phyloP scores from a whole-genome alignment of 768 basidiomycete species.

The Tricholoma matsutake region DNA sequence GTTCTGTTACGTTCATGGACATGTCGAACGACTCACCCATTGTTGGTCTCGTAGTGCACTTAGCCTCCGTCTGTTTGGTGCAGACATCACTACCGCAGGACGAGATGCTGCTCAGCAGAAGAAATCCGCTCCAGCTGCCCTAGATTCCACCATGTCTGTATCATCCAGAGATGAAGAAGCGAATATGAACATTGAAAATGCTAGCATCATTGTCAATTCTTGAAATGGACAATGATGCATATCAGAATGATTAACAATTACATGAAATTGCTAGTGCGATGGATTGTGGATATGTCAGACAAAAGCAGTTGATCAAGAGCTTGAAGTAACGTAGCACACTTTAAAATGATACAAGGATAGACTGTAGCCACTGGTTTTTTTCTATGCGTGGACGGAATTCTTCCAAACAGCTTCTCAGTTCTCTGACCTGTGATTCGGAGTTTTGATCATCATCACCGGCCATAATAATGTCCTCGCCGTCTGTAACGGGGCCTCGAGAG shows the following conservation, averaged over 20 bases:
- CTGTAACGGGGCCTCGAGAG: slow-evolving; percentile 37
- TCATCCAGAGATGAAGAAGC: neutral
- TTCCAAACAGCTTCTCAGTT: slow-evolving; percentile 60
- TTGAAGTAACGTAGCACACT: neutral
- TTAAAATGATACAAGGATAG: slow-evolving; percentile 44
- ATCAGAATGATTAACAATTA: neutral
- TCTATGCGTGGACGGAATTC: slow-evolving; percentile 69
- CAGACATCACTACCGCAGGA: slow-evolving; percentile 63
- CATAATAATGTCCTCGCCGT: slow-evolving; percentile 50
- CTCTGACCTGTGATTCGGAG: slow-evolving; percentile 43
- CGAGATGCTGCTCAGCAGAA: slow-evolving; percentile 28
- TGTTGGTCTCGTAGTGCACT: slow-evolving; percentile 59
- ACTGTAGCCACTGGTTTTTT: slow-evolving; percentile 73
- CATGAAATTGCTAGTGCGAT: neutral
- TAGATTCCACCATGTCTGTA: slow-evolving; percentile 1
- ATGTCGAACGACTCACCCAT: slow-evolving; percentile 3
- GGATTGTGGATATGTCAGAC: neutral
- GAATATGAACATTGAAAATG: neutral
- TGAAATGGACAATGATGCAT: neutral
- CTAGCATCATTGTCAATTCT: no score
- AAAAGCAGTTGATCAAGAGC: neutral
- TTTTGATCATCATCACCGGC: slow-evolving; percentile 26
- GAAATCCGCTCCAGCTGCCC: neutral
- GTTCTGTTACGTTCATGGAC: slow-evolving; percentile 37
- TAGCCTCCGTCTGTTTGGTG: slow-evolving; percentile 79